Conservation (phyloP, 78 protist species). For the Guillardia theta region DNA sequence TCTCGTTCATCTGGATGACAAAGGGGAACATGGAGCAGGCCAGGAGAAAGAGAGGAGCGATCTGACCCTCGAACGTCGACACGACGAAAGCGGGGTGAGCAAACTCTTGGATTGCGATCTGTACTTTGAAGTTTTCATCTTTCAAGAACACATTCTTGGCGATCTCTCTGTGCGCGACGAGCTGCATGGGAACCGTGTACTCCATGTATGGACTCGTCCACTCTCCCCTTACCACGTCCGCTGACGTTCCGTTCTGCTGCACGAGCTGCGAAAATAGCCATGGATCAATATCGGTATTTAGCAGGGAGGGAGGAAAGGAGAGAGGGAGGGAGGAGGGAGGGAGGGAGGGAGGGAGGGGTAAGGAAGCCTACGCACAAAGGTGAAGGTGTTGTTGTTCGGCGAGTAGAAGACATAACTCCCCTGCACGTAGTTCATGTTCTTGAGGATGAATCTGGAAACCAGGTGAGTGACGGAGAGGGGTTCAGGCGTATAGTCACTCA, state of each 20-base stretch:
- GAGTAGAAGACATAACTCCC: background rate
- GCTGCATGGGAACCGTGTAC: slow-evolving; percentile 1
- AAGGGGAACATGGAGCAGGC: slow-evolving; percentile 24
- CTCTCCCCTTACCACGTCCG: background rate
- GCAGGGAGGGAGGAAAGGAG: background rate
- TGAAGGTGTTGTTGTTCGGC: background rate
- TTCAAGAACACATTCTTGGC: background rate
- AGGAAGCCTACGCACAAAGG: background rate
- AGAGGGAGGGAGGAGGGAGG: background rate
- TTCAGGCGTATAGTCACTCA: background rate
- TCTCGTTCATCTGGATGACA: background rate
- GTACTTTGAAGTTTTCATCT: background rate
- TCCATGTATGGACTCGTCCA: background rate
- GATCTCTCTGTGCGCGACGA: background rate
- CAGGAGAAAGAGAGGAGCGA: slow-evolving; percentile 34
- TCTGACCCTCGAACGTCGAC: background rate
- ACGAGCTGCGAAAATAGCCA: background rate
- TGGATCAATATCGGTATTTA: background rate
- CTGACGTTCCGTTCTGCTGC: background rate
- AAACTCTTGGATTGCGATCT: background rate
- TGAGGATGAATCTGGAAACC: background rate
- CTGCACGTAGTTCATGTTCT: background rate
- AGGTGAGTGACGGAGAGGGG: background rate
- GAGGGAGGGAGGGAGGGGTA: background rate
- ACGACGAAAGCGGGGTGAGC: background rate